A percentile compares a stretch with the other conserved stretches of the same genome.
Conservation (phyloP, 1,139 yeast species). For the Torulaspora pretoriensis region DNA sequence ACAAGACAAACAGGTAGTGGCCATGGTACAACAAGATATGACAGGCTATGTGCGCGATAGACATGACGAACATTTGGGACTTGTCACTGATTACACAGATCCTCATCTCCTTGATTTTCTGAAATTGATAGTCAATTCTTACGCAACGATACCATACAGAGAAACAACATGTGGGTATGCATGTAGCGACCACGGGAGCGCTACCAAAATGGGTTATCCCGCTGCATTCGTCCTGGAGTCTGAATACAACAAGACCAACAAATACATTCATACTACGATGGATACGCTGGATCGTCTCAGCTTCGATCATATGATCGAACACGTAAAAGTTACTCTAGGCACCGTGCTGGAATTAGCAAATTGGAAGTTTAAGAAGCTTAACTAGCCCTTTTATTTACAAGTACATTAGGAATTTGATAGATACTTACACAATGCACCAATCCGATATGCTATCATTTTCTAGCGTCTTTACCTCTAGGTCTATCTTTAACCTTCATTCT, state of each 20-base stretch:
- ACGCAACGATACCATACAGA: constrained; percentile 62
- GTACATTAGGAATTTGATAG: constrained; percentile 3
- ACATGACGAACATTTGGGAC: constrained; percentile 69
- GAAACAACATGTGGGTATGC: constrained; percentile 88
- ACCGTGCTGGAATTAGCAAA: constrained; percentile 61
- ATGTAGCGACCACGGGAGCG: constrained; percentile 90
- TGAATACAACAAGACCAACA: constrained; percentile 57
- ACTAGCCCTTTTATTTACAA: constrained; percentile 10
- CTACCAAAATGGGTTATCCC: constrained; percentile 78
- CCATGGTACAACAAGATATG: constrained; percentile 95
- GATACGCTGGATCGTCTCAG: constrained; percentile 82
- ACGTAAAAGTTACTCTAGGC: constrained; percentile 68
- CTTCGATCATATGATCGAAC: constrained; percentile 73
- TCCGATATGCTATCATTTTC: constrained; percentile 5
- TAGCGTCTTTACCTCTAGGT: constrained; percentile 49
- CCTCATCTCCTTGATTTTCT: constrained; percentile 56
- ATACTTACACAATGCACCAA: constrained; percentile 3
- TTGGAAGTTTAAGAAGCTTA: constrained; percentile 18
- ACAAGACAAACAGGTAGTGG: constrained; percentile 51
- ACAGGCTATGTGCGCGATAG: constrained; percentile 73
- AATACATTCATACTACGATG: constrained; percentile 67
- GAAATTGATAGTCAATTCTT: constrained; percentile 54
- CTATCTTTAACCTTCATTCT: constrained; percentile 82
- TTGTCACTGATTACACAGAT: constrained; percentile 72
- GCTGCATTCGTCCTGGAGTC: constrained; percentile 78